These are phyloP conservation scores for Capronia americana DNA, from an alignment of 2,329 filamentous ascomycete genomes.

Conservation along the genomic window DNA sequence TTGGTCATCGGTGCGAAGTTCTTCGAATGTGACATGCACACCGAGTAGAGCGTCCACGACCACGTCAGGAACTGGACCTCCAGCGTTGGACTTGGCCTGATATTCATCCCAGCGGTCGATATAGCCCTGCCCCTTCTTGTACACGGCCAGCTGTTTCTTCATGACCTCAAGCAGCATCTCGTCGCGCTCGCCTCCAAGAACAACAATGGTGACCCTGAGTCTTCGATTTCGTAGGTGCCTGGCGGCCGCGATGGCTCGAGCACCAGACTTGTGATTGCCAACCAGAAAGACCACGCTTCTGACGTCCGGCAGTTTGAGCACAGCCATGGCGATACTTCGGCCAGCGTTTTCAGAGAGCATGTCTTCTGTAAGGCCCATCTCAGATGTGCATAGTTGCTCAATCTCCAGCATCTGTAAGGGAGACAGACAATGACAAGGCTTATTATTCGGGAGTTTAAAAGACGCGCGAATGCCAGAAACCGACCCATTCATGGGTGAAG, in stretches of 20 bases:
- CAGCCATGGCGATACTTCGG: conserved; percentile 84
- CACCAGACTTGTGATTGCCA: conserved; percentile 91
- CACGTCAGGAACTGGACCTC: conserved; percentile 69
- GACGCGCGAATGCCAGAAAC: conserved; percentile 41
- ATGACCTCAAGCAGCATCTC: conserved; percentile 80
- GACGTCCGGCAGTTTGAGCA: conserved; percentile 62
- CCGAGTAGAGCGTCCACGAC: conserved; percentile 90
- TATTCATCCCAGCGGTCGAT: conserved; percentile 69
- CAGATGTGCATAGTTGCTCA: conserved; percentile 86
- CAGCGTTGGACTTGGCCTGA: conserved; percentile 47
- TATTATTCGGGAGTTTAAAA: conserved; percentile 62
- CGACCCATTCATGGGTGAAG: conserved; percentile 51
- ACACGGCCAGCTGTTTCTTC: conserved; percentile 80
- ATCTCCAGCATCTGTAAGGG: conserved; percentile 89
- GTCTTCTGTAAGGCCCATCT: conserved; percentile 84
- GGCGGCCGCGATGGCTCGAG: conserved; percentile 81
- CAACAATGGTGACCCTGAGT: conserved; percentile 78
- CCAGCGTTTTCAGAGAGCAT: conserved; percentile 92
- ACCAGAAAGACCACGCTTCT: conserved; percentile 74
- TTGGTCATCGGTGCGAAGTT: conserved; percentile 81
- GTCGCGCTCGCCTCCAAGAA: conserved; percentile 84
- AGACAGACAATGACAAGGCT: conserved; percentile 63
- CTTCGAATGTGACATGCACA: conserved; percentile 85
- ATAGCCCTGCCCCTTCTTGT: conserved; percentile 80
- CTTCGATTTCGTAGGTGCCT: conserved; percentile 86